Percentiles rank a stretch among this genome's conserved stretches.
Evolutionary conservation across 441 rosid species (phyloP).

Genomic region (Croton laevigatus): DNA sequence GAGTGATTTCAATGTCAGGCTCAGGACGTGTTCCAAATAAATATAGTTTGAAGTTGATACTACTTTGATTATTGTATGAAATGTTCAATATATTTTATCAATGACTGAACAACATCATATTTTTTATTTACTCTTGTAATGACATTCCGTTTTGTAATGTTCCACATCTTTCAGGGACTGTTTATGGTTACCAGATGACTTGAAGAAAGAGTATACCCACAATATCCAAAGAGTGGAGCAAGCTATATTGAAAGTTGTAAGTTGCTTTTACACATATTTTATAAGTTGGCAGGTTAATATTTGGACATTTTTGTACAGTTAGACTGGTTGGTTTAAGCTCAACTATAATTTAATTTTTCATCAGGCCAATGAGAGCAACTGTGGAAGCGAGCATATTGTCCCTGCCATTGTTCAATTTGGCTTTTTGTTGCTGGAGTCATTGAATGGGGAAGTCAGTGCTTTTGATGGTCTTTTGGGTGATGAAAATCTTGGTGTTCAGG

Average conservation of each 20-base stretch:
- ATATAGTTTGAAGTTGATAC: neutral
- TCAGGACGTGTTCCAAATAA: neutral
- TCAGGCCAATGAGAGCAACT: slow-evolving; percentile 71
- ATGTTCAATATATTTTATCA: neutral
- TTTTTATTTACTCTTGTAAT: neutral
- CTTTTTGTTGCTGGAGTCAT: slow-evolving; percentile 63
- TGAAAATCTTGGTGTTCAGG: slow-evolving; percentile 66
- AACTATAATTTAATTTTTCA: slow-evolving; percentile 6
- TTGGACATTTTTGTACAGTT: neutral
- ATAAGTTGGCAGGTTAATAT: slow-evolving; percentile 13
- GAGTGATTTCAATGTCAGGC: too few relatives aligned
- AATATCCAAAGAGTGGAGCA: slow-evolving; percentile 54
- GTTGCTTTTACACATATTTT: slow-evolving; percentile 19
- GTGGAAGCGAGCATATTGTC: slow-evolving; percentile 75
- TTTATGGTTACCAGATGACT: slow-evolving; percentile 61
- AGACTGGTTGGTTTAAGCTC: slow-evolving; percentile 2
- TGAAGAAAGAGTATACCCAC: slow-evolving; percentile 50
- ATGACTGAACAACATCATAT: neutral
- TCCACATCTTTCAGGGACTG: slow-evolving; percentile 47
- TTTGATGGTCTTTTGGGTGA: slow-evolving; percentile 51
- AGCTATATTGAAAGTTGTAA: slow-evolving; percentile 70
- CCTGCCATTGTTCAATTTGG: slow-evolving; percentile 71
- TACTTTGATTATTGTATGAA: neutral
- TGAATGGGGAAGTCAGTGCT: slow-evolving; percentile 38
- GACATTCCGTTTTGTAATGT: neutral